phyloP scores from a whole-genome alignment of 176 grass and related monocot genomes.

The Thinopyrum elongatum region DNA sequence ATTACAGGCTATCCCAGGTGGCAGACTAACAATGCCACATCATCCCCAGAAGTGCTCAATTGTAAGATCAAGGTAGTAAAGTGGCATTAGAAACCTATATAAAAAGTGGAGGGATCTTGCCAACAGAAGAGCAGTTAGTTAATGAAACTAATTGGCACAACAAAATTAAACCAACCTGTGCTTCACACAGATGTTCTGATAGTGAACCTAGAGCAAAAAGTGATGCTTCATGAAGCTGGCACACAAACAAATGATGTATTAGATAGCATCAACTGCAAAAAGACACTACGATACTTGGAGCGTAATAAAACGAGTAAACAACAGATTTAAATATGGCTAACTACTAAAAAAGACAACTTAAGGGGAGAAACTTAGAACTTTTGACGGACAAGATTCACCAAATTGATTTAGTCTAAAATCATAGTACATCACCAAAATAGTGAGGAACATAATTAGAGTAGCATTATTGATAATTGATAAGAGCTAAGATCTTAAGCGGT shows the following conservation, averaged over 20 bases:
- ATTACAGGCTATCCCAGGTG: not conserved
- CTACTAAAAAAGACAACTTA: not conserved
- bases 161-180: constrained; percentile 57
- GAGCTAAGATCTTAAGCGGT: not conserved
- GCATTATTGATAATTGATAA: not conserved
- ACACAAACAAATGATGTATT: constrained; percentile 33
- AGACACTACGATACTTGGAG: not conserved
- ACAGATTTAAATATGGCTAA: not conserved
- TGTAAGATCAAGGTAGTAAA: constrained; percentile 5
- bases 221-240: constrained; percentile 88
- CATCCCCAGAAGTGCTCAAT: not conserved
- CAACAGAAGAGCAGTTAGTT: constrained; percentile 1
- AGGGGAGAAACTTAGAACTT: not conserved
- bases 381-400: not conserved
- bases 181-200: constrained; percentile 84
- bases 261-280: constrained; percentile 15
- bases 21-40: not conserved
- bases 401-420: not conserved
- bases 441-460: not conserved
- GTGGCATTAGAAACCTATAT: not conserved
- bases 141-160: not conserved
- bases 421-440: not conserved
- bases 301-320: not conserved
- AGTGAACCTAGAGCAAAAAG: constrained; percentile 92
- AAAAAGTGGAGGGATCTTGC: not conserved